phyloP scores from a whole-genome alignment of 306 rosid species.

The Sophora flavescens region DNA sequence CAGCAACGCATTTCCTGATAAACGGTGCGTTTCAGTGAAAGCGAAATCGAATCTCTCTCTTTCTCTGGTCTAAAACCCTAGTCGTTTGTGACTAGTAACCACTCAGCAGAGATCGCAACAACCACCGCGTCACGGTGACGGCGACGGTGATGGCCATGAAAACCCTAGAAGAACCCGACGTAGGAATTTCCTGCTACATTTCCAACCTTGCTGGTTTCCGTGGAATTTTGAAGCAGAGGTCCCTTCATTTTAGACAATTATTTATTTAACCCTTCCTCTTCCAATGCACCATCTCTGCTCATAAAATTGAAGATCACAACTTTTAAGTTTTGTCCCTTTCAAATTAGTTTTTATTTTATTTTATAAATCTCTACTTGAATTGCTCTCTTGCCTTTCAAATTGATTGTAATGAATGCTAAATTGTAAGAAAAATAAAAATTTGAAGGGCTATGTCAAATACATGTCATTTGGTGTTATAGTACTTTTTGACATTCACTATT shows the following conservation, averaged over 20 bases:
- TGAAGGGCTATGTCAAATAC: too few relatives aligned
- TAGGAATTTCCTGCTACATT: conserved; percentile 84
- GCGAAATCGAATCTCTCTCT: conserved; percentile 38
- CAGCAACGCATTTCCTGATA: not conserved
- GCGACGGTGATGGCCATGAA: conserved; percentile 50
- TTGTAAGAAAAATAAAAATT: too few relatives aligned
- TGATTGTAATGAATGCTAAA: conserved; percentile 1
- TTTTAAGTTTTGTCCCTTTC: not conserved
- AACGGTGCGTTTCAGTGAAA: conserved; percentile 44
- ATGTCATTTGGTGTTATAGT: not conserved
- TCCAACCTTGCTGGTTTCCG: conserved; percentile 91
- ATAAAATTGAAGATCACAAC: not conserved
- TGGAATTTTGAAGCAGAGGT: conserved; percentile 93
- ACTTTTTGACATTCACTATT: not conserved
- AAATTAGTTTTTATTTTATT: not conserved
- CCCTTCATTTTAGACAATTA: not conserved
- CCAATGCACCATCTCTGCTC: not conserved
- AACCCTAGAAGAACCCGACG: conserved; percentile 71
- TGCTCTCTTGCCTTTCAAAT: not conserved
- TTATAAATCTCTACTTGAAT: not conserved
- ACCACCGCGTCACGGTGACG: not conserved
- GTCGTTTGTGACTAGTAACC: conserved; percentile 25
- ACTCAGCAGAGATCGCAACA: not conserved
- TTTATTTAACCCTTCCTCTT: not conserved
- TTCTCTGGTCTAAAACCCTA: conserved; percentile 57